phyloP scores from a whole-genome alignment of 805 yeast genomes.

The Starmerella scarabaei region DNA sequence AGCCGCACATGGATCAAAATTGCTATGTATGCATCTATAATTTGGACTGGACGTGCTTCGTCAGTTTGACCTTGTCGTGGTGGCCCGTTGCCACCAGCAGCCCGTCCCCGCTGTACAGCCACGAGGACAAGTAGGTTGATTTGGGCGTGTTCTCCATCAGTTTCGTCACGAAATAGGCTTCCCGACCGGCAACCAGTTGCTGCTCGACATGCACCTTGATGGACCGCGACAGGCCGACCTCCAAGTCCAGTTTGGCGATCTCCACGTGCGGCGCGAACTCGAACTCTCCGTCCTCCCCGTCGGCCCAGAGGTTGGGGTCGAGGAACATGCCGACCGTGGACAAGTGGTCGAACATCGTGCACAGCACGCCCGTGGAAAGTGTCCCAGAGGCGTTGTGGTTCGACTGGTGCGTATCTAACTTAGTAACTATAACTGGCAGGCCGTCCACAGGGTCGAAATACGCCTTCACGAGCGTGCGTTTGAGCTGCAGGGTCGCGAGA shows the following conservation, averaged over 20 bases:
- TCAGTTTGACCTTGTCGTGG: conserved; percentile 18
- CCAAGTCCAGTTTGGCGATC: not conserved
- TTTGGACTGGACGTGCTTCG: conserved; percentile 13
- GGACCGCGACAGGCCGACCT: conserved; percentile 16
- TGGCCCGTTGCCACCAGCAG: conserved; percentile 12
- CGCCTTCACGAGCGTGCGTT: conserved; percentile 3
- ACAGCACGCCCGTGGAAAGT: conserved; percentile 10
- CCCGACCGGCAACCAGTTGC: conserved; percentile 10
- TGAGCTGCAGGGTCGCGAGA: conserved; percentile 7
- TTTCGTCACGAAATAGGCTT: conserved; percentile 11
- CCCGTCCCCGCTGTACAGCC: conserved; percentile 9
- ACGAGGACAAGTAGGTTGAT: conserved; percentile 6
- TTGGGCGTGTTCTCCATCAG: conserved; percentile 12
- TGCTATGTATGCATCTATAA: no score
- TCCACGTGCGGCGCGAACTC: conserved; percentile 1
- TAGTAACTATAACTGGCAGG: conserved; percentile 11
- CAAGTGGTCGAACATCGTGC: conserved; percentile 13
- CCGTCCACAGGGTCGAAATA: conserved; percentile 11
- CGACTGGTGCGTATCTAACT: conserved; percentile 3
- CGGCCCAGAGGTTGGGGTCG: conserved; percentile 11
- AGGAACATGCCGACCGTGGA: conserved; percentile 7
- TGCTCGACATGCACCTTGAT: conserved; percentile 14
- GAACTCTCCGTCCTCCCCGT: conserved; percentile 1
- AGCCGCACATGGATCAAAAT: no score
- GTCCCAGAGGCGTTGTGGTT: conserved; percentile 2